A percentile compares a stretch with the other conserved stretches of the same genome.
phyloP scores from a whole-genome alignment of 768 basidiomycete species.

The Dentipellis fragilis region DNA sequence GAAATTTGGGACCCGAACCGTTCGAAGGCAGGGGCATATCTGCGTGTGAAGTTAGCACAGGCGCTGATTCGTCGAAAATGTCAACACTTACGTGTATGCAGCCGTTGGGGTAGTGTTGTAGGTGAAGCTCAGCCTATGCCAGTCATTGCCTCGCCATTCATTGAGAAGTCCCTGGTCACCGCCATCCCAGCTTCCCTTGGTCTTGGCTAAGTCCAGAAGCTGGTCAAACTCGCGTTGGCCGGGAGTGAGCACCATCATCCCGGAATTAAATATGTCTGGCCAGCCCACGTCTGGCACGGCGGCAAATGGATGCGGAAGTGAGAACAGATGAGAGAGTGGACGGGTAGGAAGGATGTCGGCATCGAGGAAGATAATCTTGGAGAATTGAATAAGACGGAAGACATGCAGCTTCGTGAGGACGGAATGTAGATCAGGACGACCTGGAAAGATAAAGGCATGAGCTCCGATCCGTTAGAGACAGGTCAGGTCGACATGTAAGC shows the following conservation, averaged over 20 bases:
- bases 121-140: conserved; percentile 93
- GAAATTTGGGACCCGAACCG: conserved; percentile 84
- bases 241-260: conserved; percentile 81
- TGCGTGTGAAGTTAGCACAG: conserved; percentile 21
- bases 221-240: conserved; percentile 75
- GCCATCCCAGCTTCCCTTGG: conserved; percentile 90
- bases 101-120: conserved; percentile 98
- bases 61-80: neutral
- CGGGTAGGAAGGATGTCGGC: conserved; percentile 85
- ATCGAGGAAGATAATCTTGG: conserved; percentile 84
- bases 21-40: conserved; percentile 94
- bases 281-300: conserved; percentile 96
- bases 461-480: neutral
- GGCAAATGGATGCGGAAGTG: conserved; percentile 71
- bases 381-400: conserved; percentile 83
- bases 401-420: conserved; percentile 95
- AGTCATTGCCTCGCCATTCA: conserved; percentile 80
- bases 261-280: conserved; percentile 99
- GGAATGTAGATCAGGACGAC: conserved; percentile 86
- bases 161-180: conserved; percentile 98
- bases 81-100: conserved; percentile 75
- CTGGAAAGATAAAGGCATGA: conserved; percentile 29
- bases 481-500: neutral
- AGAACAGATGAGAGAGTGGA: conserved; percentile 89
- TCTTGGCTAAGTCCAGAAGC: conserved; percentile 57